These are phyloP conservation scores for Zea mays DNA, from an alignment of 176 grass and related monocot genomes.

Conservation along the genomic window Zm-B73-REFERENCE-NAM-5.0 NC_050098.1:16593501-16594000, in stretches of 20 bases:
- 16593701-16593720: slow-evolving; percentile 48
- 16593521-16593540: too few species aligned
- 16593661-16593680: slow-evolving; percentile 32
- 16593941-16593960: background rate
- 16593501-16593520: too few species aligned
- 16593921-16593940: background rate
- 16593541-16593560: too few species aligned
- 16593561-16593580: too few species aligned
- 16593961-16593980: background rate
- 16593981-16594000: slow-evolving; percentile 3
- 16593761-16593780: slow-evolving; percentile 40
- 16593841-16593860: too few species aligned
- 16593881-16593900: too few species aligned
- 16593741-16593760: slow-evolving; percentile 16
- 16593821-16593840: too few species aligned
- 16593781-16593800: slow-evolving; percentile 32
- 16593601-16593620: slow-evolving; percentile 8
- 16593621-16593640: slow-evolving; percentile 9
- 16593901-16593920: too few species aligned
- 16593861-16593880: too few species aligned
- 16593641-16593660: slow-evolving; percentile 38
- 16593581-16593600: slow-evolving; percentile 19
- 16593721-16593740: slow-evolving; percentile 45
- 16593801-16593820: too few species aligned
- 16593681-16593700: slow-evolving; percentile 14